Evolutionary conservation across 441 rosid species (phyloP), one percentile per base, ranked within the genome.

Genomic region (Pelargonium cotyledonis): DNA sequence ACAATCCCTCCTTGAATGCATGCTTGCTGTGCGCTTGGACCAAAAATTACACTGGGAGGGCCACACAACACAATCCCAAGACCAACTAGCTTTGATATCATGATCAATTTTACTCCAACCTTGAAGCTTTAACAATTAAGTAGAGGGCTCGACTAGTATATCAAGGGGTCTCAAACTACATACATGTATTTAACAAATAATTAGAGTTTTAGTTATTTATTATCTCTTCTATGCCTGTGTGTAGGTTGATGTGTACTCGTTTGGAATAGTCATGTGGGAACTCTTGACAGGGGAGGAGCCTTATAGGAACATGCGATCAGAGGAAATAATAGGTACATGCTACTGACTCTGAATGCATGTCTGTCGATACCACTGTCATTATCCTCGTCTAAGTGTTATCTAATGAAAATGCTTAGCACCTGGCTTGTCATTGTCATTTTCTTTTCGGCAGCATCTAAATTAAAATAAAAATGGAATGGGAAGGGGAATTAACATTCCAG

Each of bases 211-310:
- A 40, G 43, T 43, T 60, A 4, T 8, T 64, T 14, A 51, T 47
- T 63, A 21, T 68, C 18, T 19, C 8, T 0, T 19, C 29, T 19
- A 10, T 41, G 55, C 57, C 18, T 35, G 6, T 65, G 15, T 72
- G 18, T 68, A 83, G 86, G 72, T 80, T 65, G 86, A 83, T 63
- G 84, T 83, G 55, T 80, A 70, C 78, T 80, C 82, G 51, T 83
- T 83, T 16, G 84, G 84, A 51, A 67, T 83, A 41, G 79, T 80
- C 35, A 75, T 83, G 82, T 83, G 84, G 86, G 86, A 83, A 66
- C 78, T 83, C 41, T 65, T 80, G 57, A 83, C 81, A 0, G 84
- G 84, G 12, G 86, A 83, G 65, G 84, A 83, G 31, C 86, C 84
- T 38, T 83, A 80, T 64, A 72, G 71, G 40, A 53, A 77, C 35